Percentiles rank a stretch among this genome's conserved stretches.
Conservation (phyloP, 108 stramenopile genomes). For the Skeletonema marinoi region DNA sequence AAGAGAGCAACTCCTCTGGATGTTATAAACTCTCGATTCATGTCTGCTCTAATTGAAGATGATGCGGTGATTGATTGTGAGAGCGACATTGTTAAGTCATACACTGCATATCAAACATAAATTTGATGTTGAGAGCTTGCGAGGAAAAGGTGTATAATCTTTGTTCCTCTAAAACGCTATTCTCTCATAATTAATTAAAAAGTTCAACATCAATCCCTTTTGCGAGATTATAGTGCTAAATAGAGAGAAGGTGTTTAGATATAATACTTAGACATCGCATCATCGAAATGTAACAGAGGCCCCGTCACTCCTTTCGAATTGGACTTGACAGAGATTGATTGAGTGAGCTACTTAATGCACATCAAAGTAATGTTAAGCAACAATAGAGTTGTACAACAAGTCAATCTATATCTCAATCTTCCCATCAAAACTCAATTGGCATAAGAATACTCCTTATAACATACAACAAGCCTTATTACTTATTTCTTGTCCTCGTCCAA, state of each 20-base stretch:
- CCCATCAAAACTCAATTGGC: too few species aligned
- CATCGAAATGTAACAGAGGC: too few species aligned
- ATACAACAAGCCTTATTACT: not conserved
- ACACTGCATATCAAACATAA: conserved; percentile 33
- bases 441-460: too few species aligned
- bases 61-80: conserved; percentile 26
- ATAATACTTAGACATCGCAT: too few species aligned
- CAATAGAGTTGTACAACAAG: too few species aligned
- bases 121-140: not conserved
- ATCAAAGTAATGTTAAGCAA: too few species aligned
- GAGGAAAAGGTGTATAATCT: not conserved
- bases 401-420: too few species aligned
- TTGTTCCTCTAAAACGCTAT: not conserved
- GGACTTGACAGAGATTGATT: too few species aligned
- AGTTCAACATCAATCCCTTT: not conserved
- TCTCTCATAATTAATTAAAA: not conserved
- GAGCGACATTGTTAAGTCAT: conserved; percentile 50
- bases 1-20: conserved; percentile 68
- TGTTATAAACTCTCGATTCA: conserved; percentile 80
- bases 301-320: too few species aligned
- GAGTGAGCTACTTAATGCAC: too few species aligned
- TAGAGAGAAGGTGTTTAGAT: too few species aligned
- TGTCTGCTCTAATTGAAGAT: conserved; percentile 66
- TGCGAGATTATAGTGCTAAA: too few species aligned
- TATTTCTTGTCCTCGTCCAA: not conserved